A percentile compares a stretch with the other conserved stretches of the same genome.
Conservation (phyloP, 2,329 filamentous ascomycete species). For the Phaeosphaeriaceae sp. region DNA sequence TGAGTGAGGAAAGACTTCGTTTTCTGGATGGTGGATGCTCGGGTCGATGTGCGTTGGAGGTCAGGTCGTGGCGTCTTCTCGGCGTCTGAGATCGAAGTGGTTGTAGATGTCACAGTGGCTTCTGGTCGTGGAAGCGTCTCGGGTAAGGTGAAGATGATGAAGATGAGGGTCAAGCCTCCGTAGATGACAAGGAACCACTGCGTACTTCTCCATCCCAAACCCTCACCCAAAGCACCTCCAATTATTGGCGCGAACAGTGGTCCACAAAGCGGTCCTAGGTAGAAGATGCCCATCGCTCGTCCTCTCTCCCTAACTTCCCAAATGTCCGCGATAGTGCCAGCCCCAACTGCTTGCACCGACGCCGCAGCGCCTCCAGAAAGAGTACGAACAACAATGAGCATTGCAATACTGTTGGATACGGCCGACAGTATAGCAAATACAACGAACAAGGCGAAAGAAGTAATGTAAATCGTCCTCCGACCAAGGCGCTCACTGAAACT, state of each 20-base stretch:
- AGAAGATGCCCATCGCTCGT: constrained; percentile 49
- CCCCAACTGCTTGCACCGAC: constrained; percentile 48
- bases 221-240: constrained; percentile 43
- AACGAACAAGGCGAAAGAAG: constrained; percentile 43
- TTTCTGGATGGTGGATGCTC: constrained; percentile 42
- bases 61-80: constrained; percentile 17
- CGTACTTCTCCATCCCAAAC: constrained; percentile 47
- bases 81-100: neutral
- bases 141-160: constrained; percentile 44
- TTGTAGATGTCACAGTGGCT: constrained; percentile 1
- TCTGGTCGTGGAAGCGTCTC: constrained; percentile 21
- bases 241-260: constrained; percentile 49
- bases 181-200: constrained; percentile 51
- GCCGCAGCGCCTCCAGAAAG: constrained; percentile 48
- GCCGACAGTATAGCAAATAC: constrained; percentile 44
- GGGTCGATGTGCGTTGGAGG: constrained; percentile 39
- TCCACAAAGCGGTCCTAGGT: constrained; percentile 48
- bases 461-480: constrained; percentile 46
- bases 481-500: constrained; percentile 48
- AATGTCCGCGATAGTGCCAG: constrained; percentile 48
- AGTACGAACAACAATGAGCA: constrained; percentile 46
- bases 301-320: constrained; percentile 49
- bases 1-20: constrained; percentile 37
- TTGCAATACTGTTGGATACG: constrained; percentile 44
- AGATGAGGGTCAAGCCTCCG: constrained; percentile 39